Evolutionary conservation across 495 filamentous ascomycete genomes (phyloP).

Genomic region (Penicillium ochrochloron): DNA sequence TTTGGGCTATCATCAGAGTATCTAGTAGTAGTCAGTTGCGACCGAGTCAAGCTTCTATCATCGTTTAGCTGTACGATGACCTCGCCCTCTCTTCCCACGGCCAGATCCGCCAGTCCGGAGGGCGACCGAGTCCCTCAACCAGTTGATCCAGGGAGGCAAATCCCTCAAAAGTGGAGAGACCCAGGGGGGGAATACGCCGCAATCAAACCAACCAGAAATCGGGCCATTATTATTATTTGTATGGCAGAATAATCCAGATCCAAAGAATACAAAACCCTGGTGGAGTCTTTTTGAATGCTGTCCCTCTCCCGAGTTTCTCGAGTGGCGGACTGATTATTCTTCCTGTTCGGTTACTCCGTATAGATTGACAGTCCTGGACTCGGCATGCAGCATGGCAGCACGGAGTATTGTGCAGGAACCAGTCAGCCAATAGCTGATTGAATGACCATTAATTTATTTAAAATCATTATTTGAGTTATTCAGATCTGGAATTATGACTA

Average conservation of each 20-base stretch:
- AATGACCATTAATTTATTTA: neutral
- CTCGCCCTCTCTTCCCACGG: neutral
- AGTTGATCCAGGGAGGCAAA: neutral
- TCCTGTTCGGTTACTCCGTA: neutral
- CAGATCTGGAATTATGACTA: neutral
- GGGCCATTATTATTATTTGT: neutral
- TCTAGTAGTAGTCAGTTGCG: neutral
- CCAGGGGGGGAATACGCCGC: neutral
- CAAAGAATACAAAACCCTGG: conserved; percentile 3
- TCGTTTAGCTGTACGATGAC: neutral
- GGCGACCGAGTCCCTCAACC: neutral
- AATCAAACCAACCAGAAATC: conserved; percentile 6
- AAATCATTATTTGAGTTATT: conserved; percentile 1
- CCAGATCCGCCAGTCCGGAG: neutral
- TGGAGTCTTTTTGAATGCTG: neutral
- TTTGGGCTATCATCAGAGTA: neutral
- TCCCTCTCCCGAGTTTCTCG: neutral
- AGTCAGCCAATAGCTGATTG: neutral
- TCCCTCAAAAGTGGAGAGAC: conserved; percentile 1
- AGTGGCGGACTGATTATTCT: conserved; percentile 1
- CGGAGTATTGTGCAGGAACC: neutral
- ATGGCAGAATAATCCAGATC: conserved; percentile 5
- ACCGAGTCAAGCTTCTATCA: neutral
- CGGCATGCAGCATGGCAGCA: neutral
- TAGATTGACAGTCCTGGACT: neutral